Percentiles rank a stretch among this genome's conserved stretches.
Evolutionary conservation across 1,284 basidiomycete genomes (phyloP).

Genomic region (Cryptococcus neoformans): DNA sequence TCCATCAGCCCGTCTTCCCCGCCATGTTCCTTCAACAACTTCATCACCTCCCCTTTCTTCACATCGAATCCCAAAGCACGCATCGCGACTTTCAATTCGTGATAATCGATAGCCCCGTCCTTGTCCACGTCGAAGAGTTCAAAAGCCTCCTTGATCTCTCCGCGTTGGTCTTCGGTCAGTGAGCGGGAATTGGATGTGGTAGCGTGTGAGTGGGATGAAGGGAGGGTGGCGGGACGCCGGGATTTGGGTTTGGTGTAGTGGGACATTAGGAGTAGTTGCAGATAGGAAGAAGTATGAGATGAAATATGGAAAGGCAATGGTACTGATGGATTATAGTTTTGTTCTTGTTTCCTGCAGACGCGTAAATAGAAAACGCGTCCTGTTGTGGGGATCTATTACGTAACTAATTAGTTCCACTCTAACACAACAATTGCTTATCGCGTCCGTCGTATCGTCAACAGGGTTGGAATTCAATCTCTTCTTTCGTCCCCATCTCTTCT

Average conservation of each 20-base stretch:
- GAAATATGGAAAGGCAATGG: background rate
- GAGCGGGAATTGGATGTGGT: background rate
- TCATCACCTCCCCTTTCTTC: constrained; percentile 97
- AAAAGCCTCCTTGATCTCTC: constrained; percentile 98
- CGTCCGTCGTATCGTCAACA: no score
- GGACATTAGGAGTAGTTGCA: constrained; percentile 5
- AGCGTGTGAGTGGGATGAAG: background rate
- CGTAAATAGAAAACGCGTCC: no score
- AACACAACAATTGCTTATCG: no score
- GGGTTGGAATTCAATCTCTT: no score
- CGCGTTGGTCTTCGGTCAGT: constrained; percentile 89
- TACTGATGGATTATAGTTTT: background rate
- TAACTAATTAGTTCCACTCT: no score
- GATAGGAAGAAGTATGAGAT: background rate
- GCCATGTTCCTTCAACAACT: constrained; percentile 89
- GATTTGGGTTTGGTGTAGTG: constrained; percentile 16
- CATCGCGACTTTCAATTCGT: constrained; percentile 99
- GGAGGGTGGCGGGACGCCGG: constrained; percentile 3
- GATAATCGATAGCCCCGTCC: constrained; percentile 94
- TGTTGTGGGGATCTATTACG: no score
- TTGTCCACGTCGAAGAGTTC: constrained; percentile 99
- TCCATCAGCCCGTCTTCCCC: constrained; percentile 89
- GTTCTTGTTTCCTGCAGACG: no score
- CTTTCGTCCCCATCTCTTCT: no score
- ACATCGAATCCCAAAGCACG: constrained; percentile 95